These are phyloP conservation scores for Podochytrium sp. DNA, from an alignment of 192 early-diverging fungal genomes.

Conservation along the genomic window DNA sequence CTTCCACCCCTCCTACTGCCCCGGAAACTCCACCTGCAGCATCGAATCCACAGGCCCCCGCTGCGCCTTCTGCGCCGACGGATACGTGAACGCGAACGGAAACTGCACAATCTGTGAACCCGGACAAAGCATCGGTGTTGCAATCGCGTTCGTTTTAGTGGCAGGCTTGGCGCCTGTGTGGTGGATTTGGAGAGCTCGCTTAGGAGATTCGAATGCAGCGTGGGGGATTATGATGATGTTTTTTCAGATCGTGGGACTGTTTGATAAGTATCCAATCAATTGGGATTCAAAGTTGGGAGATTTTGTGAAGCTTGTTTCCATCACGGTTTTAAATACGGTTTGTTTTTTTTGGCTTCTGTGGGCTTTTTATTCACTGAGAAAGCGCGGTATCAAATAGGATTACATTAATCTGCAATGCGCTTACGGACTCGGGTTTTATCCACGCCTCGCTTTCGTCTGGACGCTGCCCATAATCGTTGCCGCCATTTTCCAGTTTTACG, in stretches of 20 bases:
- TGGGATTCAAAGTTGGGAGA: constrained; percentile 21
- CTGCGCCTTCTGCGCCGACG: constrained; percentile 28
- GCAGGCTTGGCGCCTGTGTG: background rate
- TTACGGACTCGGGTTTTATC: constrained; percentile 15
- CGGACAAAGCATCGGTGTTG: constrained; percentile 23
- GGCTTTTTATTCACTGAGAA: background rate
- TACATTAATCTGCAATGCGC: constrained; percentile 30
- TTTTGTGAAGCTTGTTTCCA: constrained; percentile 15
- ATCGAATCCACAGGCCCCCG: constrained; percentile 4
- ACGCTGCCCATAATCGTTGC: background rate
- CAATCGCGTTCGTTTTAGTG: constrained; percentile 9
- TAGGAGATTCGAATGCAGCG: background rate
- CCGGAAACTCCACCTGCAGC: constrained; percentile 13
- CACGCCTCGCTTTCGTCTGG: constrained; percentile 12
- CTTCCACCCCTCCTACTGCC: constrained; percentile 8
- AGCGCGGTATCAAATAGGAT: background rate
- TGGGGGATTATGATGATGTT: constrained; percentile 14
- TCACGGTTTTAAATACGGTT: constrained; percentile 25
- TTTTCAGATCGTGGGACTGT: constrained; percentile 21
- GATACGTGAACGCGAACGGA: constrained; percentile 22
- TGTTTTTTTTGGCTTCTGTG: too few relatives aligned
- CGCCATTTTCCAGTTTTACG: constrained; percentile 14
- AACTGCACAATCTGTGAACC: constrained; percentile 10
- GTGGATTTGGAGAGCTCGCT: constrained; percentile 24
- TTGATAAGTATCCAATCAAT: constrained; percentile 29